A percentile compares a stretch with the other conserved stretches of the same genome.
phyloP scores from a whole-genome alignment of 768 basidiomycete species.

The Chalciporus piperatus region DNA sequence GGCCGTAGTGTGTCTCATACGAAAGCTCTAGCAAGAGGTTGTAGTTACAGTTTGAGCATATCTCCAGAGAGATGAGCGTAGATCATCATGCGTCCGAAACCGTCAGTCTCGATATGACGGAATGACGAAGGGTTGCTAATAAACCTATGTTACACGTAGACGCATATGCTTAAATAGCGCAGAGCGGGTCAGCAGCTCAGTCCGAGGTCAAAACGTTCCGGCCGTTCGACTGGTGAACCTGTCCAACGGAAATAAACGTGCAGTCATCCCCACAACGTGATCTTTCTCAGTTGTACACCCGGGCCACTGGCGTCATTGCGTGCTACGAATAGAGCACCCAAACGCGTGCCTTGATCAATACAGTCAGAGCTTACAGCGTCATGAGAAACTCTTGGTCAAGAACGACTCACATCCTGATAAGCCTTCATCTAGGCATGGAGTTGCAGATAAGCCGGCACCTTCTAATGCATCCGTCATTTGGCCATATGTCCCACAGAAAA shows the following conservation, averaged over 20 bases:
- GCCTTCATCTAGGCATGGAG: constrained; percentile 29
- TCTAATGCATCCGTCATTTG: constrained; percentile 40
- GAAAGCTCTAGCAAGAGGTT: too few species aligned
- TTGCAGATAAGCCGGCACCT: constrained; percentile 35
- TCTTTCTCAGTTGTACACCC: constrained; percentile 39
- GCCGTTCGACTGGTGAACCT: too few species aligned
- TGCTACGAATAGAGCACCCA: constrained; percentile 42
- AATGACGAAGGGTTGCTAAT: too few species aligned
- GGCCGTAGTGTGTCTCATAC: too few species aligned
- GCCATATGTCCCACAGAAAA: constrained; percentile 44
- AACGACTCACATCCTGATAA: constrained; percentile 32
- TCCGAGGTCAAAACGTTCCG: not conserved
- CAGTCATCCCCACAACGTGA: constrained; percentile 40
- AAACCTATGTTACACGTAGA: too few species aligned
- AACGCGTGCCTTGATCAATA: constrained; percentile 32
- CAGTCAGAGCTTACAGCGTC: not conserved
- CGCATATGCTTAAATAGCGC: not conserved
- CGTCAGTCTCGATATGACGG: too few species aligned
- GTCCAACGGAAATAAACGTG: not conserved
- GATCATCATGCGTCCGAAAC: too few species aligned
- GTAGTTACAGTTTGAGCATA: too few species aligned
- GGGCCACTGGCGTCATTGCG: constrained; percentile 23
- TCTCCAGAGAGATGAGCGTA: too few species aligned
- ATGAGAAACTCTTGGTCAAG: not conserved
- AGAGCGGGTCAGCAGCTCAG: not conserved